Evolutionary conservation across 768 basidiomycete species (phyloP), one percentile per base, ranked within the genome.

Genomic region (Agrocybe pediades): DNA sequence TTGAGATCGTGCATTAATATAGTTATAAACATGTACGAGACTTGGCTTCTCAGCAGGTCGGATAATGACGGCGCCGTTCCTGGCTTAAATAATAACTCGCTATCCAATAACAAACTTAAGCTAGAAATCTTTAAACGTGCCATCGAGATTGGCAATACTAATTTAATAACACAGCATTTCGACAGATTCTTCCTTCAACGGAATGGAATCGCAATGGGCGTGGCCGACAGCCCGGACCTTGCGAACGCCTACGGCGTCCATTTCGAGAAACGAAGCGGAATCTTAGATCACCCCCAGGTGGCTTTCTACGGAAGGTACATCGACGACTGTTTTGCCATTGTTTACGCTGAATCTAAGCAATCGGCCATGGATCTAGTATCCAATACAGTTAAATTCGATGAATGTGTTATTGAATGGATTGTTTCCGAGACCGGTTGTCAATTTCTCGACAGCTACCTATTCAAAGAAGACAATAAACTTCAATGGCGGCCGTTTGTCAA

Each of bases 241-340:
- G 29, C 29, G 7, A 30, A 30, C 29, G 7, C 15, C 29, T 30
- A 30, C 29, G 29, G 29, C 7, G 29, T 30, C 6, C 29, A 7
- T 30, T 30, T 30, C 15, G 29, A 30, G 29, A 30, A 30, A 7
- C 15, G 29, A 69, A 45, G 65, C 15, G 29, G 29, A 5, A 46
- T 57, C 25, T 16, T 57, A 3, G 33, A 20, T 13, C 51, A 58
- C 33, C 53, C 49, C 6, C 11, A 50, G 9, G 30, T 69, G 9
- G 25, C 53, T 1, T 71, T 66, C 40, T 73, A 71, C 49, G 65
- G 68, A 2, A 33, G 69, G 0, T 73, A 68, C 50, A 73, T 71
- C 56, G 69, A 73, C 51, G 69, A 71, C 44, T 60, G 60, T 26
- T 40, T 69, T 2, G 58, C 60, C 0, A 29, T 68, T 24, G 58